Base-by-base conservation (phyloP, 139 green algal genomes). In the Chlamydomonas sp. region DNA sequence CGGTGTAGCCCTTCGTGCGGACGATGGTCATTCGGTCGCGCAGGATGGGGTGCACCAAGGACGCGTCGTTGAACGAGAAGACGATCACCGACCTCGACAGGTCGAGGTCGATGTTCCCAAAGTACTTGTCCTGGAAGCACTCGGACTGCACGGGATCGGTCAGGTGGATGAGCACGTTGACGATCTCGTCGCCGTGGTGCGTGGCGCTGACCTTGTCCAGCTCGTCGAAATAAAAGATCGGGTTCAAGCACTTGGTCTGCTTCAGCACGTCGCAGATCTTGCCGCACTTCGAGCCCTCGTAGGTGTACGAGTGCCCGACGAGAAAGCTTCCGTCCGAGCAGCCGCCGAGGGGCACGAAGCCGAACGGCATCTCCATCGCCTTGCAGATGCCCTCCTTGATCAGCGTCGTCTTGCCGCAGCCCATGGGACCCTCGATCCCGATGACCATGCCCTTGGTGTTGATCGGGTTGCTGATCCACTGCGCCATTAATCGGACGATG, bases 381-480 rank as follows among this genome's bases (percentile, higher is more conserved):
- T n/a, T 29, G 54, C 20, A n/a, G 16, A 54, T 13, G 43, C 43
- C 43, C 13, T 54, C 13, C 16, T 16, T 13, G 43, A 54, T 16
- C 54, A 62, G 54, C 16, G 5, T 33, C 13, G 54, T 62, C 54
- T 62, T 62, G 22, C 54, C 54, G 5, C 26, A 20, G 16, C 54
- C 54, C 5, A 13, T 34, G 5, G 26, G 8, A 36, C 62, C 62
- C 34, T 54, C 5, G 8, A 69, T 5, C 5, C 62, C 62, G 10
- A 69, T 50, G 10, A 54, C 33, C 5, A 34, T 54, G 8, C 62
- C 62, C 10, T 35, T 31, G 62, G 29, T 34, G 13, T 29, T 30
- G n/a, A n/a, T n/a, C 10, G 62, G 62, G 16, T 69, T 69, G 62
- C 8, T 54, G 3, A 69, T 69, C 62, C 62, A 69, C 35, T 69